phyloP scores from a whole-genome alignment of 768 basidiomycete genomes.

The Russula brevipes region DNA sequence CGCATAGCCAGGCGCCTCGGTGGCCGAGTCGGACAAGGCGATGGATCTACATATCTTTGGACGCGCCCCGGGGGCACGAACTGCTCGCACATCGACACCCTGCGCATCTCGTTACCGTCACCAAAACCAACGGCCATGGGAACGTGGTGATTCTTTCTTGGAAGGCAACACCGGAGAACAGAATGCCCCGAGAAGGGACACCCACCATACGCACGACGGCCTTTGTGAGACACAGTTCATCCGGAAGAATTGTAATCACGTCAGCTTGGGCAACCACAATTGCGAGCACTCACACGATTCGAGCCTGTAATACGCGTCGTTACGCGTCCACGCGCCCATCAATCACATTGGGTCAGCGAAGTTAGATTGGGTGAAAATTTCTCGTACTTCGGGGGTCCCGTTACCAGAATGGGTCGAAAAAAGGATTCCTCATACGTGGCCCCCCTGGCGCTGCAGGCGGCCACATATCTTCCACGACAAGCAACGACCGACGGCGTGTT shows the following conservation, averaged over 20 bases:
- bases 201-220: not conserved
- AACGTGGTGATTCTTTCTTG: not conserved
- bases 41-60: not conserved
- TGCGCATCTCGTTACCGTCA: not conserved
- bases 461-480: not conserved
- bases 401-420: constrained; percentile 6
- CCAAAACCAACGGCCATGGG: not conserved
- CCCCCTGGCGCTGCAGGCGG: not conserved
- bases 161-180: not conserved
- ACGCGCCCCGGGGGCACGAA: not conserved
- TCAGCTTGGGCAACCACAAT: not conserved
- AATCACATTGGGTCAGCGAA: not conserved
- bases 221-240: not conserved
- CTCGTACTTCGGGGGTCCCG: not conserved
- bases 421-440: not conserved
- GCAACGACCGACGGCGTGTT: not conserved
- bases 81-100: not conserved
- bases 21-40: not conserved
- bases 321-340: not conserved
- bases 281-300: constrained; percentile 6
- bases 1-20: not conserved
- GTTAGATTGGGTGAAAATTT: not conserved
- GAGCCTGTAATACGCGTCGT: not conserved
- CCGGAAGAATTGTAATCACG: not conserved
- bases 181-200: not conserved